Base-by-base conservation (phyloP, 2,329 filamentous ascomycete genomes). In the Celoporthe dispersa region DNA sequence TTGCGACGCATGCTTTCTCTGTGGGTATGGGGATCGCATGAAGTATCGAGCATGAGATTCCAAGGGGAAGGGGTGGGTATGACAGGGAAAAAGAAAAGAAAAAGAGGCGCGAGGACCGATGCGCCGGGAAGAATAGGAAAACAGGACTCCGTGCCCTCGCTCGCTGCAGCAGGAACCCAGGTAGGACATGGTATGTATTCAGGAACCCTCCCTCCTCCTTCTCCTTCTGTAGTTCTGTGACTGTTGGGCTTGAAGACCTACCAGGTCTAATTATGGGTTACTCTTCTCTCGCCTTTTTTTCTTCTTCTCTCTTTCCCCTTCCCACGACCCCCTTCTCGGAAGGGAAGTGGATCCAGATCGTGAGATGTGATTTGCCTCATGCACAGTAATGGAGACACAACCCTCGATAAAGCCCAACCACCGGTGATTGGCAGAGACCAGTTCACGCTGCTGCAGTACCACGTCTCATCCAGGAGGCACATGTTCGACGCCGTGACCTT, bases 401-500 rank as follows among this genome's bases (percentile, higher is more conserved):
- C 19, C 55, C 55, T 22, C 25, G 53, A 66, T 8, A 53, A 14
- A 41, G 25, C 28, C 55, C 55, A 39, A 59, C 37, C 22, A 19
- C 37, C 53, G 53, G 61, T 67, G 55, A 67, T 67, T 67, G 65
- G 65, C 39, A 37, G 55, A 61, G 39, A 61, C 39, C 65, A 14
- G 65, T 67, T 67, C 65, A 61, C 44, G 28, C 65, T 67, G 65
- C 65, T 67, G 64, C 64, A 61, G 37, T 25, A 41, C 53, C 65
- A 67, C 65, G 65, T 67, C 65, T 67, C 65, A 67, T 28, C n/a
- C 65, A 48, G 51, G 51, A 41, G 64, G 37, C 53, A 33, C 35
- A 44, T 35, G 12, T 28, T 37, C 35, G 6, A 22, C 62, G 41
- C 62, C 22, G 25, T 25, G 28, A 28, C 39, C 16, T 64, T 41